Evolutionary conservation across 2,329 filamentous ascomycete genomes (phyloP).

Genomic region (Tolypocladium sp.): DNA sequence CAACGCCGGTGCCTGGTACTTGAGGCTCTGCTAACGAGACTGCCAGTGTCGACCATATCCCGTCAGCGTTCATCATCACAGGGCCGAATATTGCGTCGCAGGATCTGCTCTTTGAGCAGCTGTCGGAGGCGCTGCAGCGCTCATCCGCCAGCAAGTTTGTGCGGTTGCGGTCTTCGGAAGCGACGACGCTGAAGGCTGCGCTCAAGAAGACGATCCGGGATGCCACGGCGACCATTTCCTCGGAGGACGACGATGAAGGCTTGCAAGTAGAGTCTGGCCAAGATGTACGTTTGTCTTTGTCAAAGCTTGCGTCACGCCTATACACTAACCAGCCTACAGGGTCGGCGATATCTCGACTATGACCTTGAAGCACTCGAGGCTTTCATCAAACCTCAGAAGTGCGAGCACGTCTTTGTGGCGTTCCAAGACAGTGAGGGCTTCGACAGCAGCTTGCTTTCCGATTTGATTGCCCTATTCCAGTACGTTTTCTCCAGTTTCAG

Average conservation of each 20-base stretch:
- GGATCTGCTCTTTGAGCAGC: conserved; percentile 62
- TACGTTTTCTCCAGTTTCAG: conserved; percentile 22
- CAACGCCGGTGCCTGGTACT: not conserved
- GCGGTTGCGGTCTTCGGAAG: conserved; percentile 59
- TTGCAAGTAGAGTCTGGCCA: conserved; percentile 32
- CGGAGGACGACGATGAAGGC: conserved; percentile 48
- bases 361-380: conserved; percentile 64
- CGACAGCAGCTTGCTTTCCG: conserved; percentile 61
- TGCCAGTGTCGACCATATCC: conserved; percentile 40
- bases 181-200: conserved; percentile 62
- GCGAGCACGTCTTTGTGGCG: conserved; percentile 57
- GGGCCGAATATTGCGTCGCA: conserved; percentile 73
- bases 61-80: conserved; percentile 64
- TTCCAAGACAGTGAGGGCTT: conserved; percentile 81
- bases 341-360: conserved; percentile 63
- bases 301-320: too few relatives aligned
- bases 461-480: conserved; percentile 61
- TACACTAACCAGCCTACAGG: conserved; percentile 24
- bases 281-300: conserved; percentile 35
- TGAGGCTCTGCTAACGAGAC: conserved; percentile 6
- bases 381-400: conserved; percentile 43
- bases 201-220: conserved; percentile 67
- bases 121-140: conserved; percentile 46
- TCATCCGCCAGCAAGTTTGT: conserved; percentile 48
- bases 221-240: conserved; percentile 33